Conservation (phyloP, 768 basidiomycete species). For the Cystobasidium tubakii region DNA sequence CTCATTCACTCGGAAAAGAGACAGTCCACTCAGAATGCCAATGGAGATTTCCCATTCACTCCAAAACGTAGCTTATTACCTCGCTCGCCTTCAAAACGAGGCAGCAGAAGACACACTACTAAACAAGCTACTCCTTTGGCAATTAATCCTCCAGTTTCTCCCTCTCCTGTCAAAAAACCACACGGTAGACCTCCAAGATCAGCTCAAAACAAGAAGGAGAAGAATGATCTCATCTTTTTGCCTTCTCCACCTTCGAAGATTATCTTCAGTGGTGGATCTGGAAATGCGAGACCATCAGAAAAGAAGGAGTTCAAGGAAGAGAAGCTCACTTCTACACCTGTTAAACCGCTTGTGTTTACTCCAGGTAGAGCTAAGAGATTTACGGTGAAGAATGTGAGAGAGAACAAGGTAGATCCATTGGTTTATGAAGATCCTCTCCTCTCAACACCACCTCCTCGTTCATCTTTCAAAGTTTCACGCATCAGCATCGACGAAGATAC, state of each 20-base stretch:
- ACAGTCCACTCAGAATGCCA: no score
- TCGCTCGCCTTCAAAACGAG: not conserved
- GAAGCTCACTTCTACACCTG: no score
- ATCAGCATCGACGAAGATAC: not conserved
- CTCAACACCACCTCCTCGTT: not conserved
- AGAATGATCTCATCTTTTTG: no score
- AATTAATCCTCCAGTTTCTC: not conserved
- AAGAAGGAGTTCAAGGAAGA: no score
- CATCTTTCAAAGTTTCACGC: not conserved
- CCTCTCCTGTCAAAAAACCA: not conserved
- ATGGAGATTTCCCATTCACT: no score
- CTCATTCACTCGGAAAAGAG: not conserved
- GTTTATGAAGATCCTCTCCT: not conserved
- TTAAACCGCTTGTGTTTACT: no score
- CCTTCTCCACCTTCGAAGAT: no score
- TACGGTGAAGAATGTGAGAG: not conserved
- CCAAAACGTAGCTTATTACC: not conserved
- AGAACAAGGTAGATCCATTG: not conserved
- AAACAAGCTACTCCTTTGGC: not conserved
- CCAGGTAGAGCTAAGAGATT: no score
- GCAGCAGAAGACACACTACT: not conserved
- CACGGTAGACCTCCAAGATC: not conserved
- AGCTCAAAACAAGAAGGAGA: no score
- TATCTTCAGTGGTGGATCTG: not conserved
- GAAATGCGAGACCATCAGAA: no score